phyloP scores from a whole-genome alignment of 2,329 filamentous ascomycete genomes.

The Curvularia sp. region DNA sequence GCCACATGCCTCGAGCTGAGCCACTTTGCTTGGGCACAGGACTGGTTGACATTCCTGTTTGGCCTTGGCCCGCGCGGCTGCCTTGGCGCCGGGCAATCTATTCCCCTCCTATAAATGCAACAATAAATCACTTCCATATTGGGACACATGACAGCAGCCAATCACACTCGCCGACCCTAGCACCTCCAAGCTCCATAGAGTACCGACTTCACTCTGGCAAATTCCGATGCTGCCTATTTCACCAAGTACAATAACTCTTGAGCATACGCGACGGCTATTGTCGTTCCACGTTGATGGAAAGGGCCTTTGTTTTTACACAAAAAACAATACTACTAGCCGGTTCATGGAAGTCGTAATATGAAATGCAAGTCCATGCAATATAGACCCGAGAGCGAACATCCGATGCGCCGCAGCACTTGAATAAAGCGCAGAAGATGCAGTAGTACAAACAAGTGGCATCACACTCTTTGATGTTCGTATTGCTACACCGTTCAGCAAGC shows the following conservation, averaged over 20 bases:
- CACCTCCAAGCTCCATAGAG: constrained; percentile 32
- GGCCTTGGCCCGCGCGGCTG: background rate
- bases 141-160: constrained; percentile 24
- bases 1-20: background rate
- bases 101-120: constrained; percentile 9
- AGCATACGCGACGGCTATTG: constrained; percentile 6
- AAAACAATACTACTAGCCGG: constrained; percentile 19
- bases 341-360: constrained; percentile 23
- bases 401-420: constrained; percentile 6
- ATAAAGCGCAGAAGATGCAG: constrained; percentile 10
- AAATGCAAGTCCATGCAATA: constrained; percentile 14
- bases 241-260: constrained; percentile 32
- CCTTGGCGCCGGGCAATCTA: constrained; percentile 23
- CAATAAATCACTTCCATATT: constrained; percentile 35
- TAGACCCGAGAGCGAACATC: constrained; percentile 11
- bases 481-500: constrained; percentile 5
- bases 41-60: constrained; percentile 1
- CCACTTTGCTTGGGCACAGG: background rate
- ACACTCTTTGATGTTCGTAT: constrained; percentile 2
- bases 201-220: constrained; percentile 18
- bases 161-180: constrained; percentile 19
- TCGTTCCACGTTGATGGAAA: constrained; percentile 18
- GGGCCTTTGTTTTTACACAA: constrained; percentile 1
- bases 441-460: constrained; percentile 13
- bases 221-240: constrained; percentile 5